A percentile compares a stretch with the other conserved stretches of the same genome.
Conservation (phyloP, 192 early-diverging fungal species). For the Coemansia sp. region DNA sequence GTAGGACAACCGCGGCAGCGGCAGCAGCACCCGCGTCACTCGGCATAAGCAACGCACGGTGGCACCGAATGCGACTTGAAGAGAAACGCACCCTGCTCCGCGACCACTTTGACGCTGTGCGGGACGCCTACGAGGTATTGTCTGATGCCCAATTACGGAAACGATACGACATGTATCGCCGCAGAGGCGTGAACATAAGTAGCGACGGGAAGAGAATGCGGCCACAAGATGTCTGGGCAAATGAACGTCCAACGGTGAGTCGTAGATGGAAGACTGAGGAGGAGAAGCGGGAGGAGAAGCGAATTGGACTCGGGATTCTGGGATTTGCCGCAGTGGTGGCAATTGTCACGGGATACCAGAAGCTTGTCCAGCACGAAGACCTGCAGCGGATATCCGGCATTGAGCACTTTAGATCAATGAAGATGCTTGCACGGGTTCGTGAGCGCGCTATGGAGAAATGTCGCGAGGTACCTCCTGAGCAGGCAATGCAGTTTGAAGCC, state of each 20-base stretch:
- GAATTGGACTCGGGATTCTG: conserved; percentile 13
- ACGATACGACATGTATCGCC: conserved; percentile 14
- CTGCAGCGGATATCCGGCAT: conserved; percentile 1
- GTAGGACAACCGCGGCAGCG: neutral
- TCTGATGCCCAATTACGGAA: conserved; percentile 13
- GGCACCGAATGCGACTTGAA: conserved; percentile 12
- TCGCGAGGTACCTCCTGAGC: conserved; percentile 32
- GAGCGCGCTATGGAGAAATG: conserved; percentile 32
- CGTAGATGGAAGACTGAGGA: neutral
- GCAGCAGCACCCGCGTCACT: neutral
- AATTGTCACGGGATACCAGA: conserved; percentile 9
- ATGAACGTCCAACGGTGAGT: conserved; percentile 24
- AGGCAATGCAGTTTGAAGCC: conserved; percentile 27
- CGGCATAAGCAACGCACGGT: conserved; percentile 4
- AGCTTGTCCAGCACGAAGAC: conserved; percentile 11
- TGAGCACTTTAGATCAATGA: conserved; percentile 5
- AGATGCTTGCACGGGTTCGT: conserved; percentile 16
- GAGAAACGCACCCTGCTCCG: conserved; percentile 10
- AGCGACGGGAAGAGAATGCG: neutral
- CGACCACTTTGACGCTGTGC: conserved; percentile 22
- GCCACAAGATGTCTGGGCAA: conserved; percentile 18
- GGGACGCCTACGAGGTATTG: conserved; percentile 30
- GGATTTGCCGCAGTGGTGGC: conserved; percentile 24
- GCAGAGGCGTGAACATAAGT: neutral
- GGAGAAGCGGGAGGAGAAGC: conserved; percentile 8